Evolutionary conservation across 1,284 basidiomycete species (phyloP), one percentile per base, ranked within the genome.

Genomic region (Cutaneotrichosporon sp.): DNA sequence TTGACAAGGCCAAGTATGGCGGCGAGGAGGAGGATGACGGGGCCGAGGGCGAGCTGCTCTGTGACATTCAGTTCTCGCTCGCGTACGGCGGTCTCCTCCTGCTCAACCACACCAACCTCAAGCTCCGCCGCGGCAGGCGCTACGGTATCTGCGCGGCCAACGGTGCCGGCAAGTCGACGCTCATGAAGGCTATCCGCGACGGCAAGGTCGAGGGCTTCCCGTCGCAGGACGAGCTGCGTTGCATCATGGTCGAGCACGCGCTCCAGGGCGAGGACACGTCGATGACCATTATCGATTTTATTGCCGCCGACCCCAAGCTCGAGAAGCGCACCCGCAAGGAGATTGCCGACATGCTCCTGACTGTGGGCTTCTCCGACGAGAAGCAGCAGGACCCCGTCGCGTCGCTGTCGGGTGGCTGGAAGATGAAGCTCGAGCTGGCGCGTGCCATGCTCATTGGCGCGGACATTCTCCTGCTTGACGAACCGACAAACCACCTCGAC

Each of bases 81-180:
- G 96, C 94, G 15, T 98, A 98, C 73, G 94, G 94, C 66, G 90
- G 94, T 59, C 82, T 98, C 30, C 81, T 98, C 14, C 81, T 98
- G 55, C 83, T 98, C 62, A 98, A 97, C 54, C 94, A 98, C 77
- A 97, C 94, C 34, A 87, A 82, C 30, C 81, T 98, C 59, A 87
- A 89, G 60, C 83, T 98, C 53, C 82, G 92, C 74, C 87, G 91
- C 65, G 96, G 94, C 35, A 83, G 84, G 63, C 83, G 90, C 57
- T 98, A 98, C 77, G 94, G 96, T 72, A 90, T 98, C 64, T 86
- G 96, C 46, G 94, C 92, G 39, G 83, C 88, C 34, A 98, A 98
- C 77, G 94, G 94, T 63, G 88, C 88, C 55, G 94, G 94, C 62
- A 98, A 98, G 78, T 90, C 88, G 42, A 98, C 96, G 1, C 81